Conservation (phyloP, 208 protist genomes). For the Crithidia brevicula region DNA sequence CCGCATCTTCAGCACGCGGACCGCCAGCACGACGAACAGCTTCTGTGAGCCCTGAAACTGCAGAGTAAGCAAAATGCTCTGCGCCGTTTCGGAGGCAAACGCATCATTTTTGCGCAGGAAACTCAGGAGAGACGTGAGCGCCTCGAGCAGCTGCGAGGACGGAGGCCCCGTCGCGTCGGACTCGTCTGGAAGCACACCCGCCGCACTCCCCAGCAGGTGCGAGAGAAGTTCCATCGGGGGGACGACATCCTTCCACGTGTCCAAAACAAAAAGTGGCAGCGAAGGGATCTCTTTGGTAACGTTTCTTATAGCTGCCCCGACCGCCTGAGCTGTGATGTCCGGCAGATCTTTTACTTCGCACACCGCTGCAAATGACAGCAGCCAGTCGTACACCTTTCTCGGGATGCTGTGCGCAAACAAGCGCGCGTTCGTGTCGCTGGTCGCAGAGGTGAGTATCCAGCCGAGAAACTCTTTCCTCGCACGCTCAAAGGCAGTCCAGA, state of each 20-base stretch:
- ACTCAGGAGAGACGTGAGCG: not conserved
- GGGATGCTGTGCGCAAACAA: not conserved
- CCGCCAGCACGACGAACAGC: not conserved
- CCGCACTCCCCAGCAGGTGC: not conserved
- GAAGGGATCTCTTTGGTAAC: not conserved
- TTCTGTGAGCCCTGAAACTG: not conserved
- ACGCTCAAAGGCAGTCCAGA: not conserved
- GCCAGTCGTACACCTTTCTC: not conserved
- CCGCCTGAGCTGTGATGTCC: not conserved
- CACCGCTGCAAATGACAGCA: not conserved
- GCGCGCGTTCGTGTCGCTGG: not conserved
- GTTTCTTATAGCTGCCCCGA: not conserved
- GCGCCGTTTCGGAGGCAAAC: not conserved
- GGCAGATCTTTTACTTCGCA: not conserved
- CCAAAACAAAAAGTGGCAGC: not conserved
- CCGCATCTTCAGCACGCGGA: not conserved
- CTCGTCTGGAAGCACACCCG: not conserved
- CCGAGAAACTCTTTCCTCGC: not conserved
- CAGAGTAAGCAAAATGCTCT: not conserved
- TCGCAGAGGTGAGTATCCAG: not conserved
- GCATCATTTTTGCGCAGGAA: not conserved
- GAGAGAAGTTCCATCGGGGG: not conserved
- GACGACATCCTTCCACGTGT: not conserved
- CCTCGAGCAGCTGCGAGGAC: not conserved
- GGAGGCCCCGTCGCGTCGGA: not conserved